Evolutionary conservation across 2,329 filamentous ascomycete genomes (phyloP).

Genomic region (Xylaria sp.): DNA sequence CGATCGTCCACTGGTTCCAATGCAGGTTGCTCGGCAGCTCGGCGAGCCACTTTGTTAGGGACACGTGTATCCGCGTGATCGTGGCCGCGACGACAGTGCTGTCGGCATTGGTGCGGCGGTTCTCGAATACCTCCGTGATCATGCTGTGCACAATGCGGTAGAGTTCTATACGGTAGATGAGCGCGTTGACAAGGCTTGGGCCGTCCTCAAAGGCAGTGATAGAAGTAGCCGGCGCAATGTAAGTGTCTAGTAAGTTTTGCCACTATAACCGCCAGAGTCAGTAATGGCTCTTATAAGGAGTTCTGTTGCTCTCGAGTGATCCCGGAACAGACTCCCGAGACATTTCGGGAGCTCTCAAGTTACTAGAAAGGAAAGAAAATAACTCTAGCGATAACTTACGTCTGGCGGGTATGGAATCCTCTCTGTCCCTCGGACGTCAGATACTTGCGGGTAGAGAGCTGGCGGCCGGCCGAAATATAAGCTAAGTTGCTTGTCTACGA

Average conservation of each 20-base stretch:
- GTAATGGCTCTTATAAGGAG: too few species aligned
- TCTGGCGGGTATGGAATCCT: slow-evolving; percentile 61
- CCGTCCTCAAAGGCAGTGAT: slow-evolving; percentile 61
- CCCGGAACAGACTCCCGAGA: too few species aligned
- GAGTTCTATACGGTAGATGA: slow-evolving; percentile 61
- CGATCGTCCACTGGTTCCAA: slow-evolving; percentile 64
- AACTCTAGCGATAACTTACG: too few species aligned
- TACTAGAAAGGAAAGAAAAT: too few species aligned
- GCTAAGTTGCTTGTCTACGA: slow-evolving; percentile 62
- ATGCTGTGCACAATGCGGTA: slow-evolving; percentile 62
- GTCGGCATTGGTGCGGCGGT: slow-evolving; percentile 56
- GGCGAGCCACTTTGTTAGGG: slow-evolving; percentile 59
- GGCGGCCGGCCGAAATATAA: slow-evolving; percentile 63
- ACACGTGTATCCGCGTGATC: slow-evolving; percentile 59
- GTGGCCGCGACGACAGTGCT: slow-evolving; percentile 55
- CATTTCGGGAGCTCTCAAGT: too few species aligned
- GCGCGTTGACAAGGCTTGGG: slow-evolving; percentile 56
- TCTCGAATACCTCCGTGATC: slow-evolving; percentile 63
- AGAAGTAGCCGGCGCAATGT: slow-evolving; percentile 57
- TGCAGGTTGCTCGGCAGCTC: slow-evolving; percentile 59
- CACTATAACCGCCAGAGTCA: too few species aligned
- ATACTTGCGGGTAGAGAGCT: slow-evolving; percentile 60
- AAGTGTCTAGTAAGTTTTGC: slow-evolving; percentile 60
- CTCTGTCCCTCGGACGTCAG: slow-evolving; percentile 61
- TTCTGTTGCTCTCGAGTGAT: too few species aligned